Percentiles rank a stretch among this genome's conserved stretches.
phyloP scores from a whole-genome alignment of 805 yeast genomes.

The Saturnispora dispora region DNA sequence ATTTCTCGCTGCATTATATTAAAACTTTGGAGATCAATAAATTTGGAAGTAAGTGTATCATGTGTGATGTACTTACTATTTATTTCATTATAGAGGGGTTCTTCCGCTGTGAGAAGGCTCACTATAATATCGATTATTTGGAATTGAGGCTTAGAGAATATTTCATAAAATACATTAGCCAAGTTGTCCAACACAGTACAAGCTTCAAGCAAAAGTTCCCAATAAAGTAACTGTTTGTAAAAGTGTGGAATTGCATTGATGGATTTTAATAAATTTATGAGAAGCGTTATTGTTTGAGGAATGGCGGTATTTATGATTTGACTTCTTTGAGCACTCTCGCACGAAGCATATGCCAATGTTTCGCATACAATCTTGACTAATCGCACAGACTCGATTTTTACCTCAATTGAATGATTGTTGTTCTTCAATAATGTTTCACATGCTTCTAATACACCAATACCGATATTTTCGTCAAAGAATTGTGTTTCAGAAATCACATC shows the following conservation, averaged over 20 bases:
- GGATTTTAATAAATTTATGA: constrained; percentile 11
- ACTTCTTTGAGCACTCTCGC: constrained; percentile 29
- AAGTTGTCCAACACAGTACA: constrained; percentile 23
- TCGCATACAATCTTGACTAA: constrained; percentile 45
- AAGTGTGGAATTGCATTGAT: constrained; percentile 1
- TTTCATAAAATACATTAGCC: constrained; percentile 19
- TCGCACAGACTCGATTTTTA: constrained; percentile 40
- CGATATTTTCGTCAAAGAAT: constrained; percentile 71
- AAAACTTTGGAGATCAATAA: constrained; percentile 19
- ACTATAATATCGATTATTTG: constrained; percentile 13
- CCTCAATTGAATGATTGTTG: constrained; percentile 20
- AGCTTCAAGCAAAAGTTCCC: constrained; percentile 22
- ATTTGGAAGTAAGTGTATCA: constrained; percentile 3
- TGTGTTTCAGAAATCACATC: constrained; percentile 82
- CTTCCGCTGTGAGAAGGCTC: constrained; percentile 16
- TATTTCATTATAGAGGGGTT: constrained; percentile 16
- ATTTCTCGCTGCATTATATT: constrained; percentile 17
- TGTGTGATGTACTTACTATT: background rate
- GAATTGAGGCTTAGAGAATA: constrained; percentile 9
- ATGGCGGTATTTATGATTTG: constrained; percentile 26
- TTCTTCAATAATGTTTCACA: constrained; percentile 35
- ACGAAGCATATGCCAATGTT: constrained; percentile 45
- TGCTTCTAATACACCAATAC: constrained; percentile 42
- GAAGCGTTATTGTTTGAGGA: constrained; percentile 22
- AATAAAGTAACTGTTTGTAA: constrained; percentile 13